Conservation (phyloP, 441 rosid genomes). For the Erysimum cheiri region DNA sequence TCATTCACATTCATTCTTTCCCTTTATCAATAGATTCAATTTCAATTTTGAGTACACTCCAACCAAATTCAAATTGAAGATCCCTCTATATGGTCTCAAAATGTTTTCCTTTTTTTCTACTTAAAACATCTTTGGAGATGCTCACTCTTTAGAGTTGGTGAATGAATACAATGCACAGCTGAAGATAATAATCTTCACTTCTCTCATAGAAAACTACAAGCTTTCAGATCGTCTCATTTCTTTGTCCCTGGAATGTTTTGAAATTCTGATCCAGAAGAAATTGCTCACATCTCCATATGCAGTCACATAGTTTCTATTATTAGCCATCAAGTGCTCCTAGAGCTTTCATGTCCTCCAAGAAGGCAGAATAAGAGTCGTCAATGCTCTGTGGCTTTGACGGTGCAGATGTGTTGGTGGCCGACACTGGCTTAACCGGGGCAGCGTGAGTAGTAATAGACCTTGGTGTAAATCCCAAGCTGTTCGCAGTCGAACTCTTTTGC, state of each 20-base stretch:
- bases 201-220: neutral
- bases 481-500: too few relatives aligned
- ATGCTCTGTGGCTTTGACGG: too few relatives aligned
- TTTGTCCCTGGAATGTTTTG: neutral
- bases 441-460: too few relatives aligned
- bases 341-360: too few relatives aligned
- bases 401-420: too few relatives aligned
- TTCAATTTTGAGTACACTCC: neutral
- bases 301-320: too few relatives aligned
- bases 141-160: neutral
- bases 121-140: neutral
- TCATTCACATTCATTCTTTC: neutral
- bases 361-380: too few relatives aligned
- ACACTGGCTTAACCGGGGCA: too few relatives aligned
- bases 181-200: neutral
- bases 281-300: too few relatives aligned
- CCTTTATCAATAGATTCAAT: neutral
- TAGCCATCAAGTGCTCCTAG: too few relatives aligned
- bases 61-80: neutral
- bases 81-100: neutral
- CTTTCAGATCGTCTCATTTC: neutral
- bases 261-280: neutral
- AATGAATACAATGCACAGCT: neutral
- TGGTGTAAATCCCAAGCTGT: too few relatives aligned
- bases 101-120: neutral